Evolutionary conservation across 2,329 filamentous ascomycete species (phyloP).

Genomic region (Colletotrichum sp.): DNA sequence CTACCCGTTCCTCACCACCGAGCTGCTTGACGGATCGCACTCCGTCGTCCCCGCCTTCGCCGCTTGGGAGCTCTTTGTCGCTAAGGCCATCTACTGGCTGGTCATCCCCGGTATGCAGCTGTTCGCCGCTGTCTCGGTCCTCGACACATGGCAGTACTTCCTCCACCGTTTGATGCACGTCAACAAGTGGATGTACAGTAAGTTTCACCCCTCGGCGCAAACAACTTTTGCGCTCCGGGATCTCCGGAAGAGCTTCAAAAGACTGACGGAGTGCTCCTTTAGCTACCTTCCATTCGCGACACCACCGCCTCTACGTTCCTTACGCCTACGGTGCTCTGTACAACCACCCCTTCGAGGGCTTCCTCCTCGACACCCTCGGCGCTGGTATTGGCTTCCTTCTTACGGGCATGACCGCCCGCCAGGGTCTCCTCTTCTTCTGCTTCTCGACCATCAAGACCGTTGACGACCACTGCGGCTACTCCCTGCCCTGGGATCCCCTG

Average conservation of each 20-base stretch:
- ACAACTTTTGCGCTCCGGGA: not conserved
- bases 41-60: conserved; percentile 74
- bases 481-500: conserved; percentile 93
- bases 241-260: not conserved
- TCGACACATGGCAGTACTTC: conserved; percentile 99
- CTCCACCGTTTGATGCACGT: conserved; percentile 95
- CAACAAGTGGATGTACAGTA: conserved; percentile 97
- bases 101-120: conserved; percentile 81
- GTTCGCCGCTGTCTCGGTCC: conserved; percentile 71
- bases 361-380: conserved; percentile 89
- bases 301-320: conserved; percentile 96
- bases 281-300: conserved; percentile 91
- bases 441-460: conserved; percentile 94
- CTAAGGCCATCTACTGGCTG: conserved; percentile 80
- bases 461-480: conserved; percentile 96
- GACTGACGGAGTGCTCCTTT: not conserved
- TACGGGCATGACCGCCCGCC: conserved; percentile 81
- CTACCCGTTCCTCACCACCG: conserved; percentile 74
- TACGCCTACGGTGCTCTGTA: conserved; percentile 97
- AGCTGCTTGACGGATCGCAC: conserved; percentile 56
- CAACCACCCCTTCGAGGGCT: conserved; percentile 94
- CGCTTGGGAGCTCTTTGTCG: conserved; percentile 78
- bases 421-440: conserved; percentile 89
- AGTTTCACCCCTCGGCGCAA: conserved; percentile 60
- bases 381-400: conserved; percentile 84